Evolutionary conservation across 2,329 filamentous ascomycete species (phyloP), one percentile per base, ranked within the genome.

Genomic region (Verticillium zaregamsianum): DNA sequence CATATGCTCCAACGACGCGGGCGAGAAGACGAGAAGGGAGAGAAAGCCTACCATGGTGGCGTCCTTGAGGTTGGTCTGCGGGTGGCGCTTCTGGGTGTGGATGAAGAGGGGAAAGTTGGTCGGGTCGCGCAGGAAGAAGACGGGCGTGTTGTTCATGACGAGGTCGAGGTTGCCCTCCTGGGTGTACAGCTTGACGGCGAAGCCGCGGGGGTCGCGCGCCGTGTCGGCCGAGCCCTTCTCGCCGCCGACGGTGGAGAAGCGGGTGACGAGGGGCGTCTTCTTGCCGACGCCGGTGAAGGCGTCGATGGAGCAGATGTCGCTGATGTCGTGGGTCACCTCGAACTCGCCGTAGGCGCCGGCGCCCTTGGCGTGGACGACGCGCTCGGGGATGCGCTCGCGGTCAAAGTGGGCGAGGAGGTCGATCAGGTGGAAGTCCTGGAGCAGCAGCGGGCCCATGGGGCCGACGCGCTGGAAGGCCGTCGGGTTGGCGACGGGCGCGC

Each of bases 181-280:
- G 0, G 89, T 91, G 62, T 89, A 84, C 76, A 91, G 89, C 76
- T 91, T 91, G 69, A 90, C 58, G 1, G 88, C 82, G 68, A 92
- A 92, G 0, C 90, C 90, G 68, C 89, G 80, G 11, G 89, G 89
- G 66, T 93, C 90, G 63, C 90, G 85, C 35, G 88, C 89, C 66
- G 85, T 87, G 69, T 92, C 90, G 62, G 89, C 82, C 4, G 87
- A 90, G 7, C 89, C 89, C 62, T 85, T 86, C 73, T 92, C 89
- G 63, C 89, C 89, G 70, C 89, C 89, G 5, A 92, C 90, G 2
- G 90, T 93, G 0, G 89, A 92, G 75, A 93, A 92, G 4, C 90
- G 86, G 54, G 84, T 82, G 1, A 88, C 82, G 64, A 88, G 74
- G 17, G 88, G 85, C 57, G 88, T 91, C 73, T 85, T 85, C 78